Evolutionary conservation across 305 asterid species (phyloP).

Genomic region (Rubia balearica): DNA sequence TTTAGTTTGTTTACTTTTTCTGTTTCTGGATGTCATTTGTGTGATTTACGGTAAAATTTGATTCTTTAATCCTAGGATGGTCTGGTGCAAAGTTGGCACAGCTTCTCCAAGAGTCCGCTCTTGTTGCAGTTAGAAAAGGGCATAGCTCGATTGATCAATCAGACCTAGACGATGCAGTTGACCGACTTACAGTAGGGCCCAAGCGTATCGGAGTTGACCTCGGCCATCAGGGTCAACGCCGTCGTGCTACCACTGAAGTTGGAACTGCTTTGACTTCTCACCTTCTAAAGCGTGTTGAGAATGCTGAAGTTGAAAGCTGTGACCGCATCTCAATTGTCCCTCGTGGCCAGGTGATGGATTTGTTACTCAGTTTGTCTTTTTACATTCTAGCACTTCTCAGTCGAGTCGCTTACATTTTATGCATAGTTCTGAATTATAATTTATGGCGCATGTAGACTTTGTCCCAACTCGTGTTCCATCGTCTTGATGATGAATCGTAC

Average conservation of each 20-base stretch:
- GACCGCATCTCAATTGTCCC: constrained; percentile 91
- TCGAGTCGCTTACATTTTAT: neutral
- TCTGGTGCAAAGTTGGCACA: constrained; percentile 93
- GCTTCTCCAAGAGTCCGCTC: constrained; percentile 97
- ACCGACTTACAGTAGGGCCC: constrained; percentile 90
- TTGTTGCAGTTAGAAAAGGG: constrained; percentile 87
- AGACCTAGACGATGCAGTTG: constrained; percentile 90
- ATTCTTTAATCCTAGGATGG: constrained; percentile 59
- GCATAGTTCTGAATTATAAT: constrained; percentile 6
- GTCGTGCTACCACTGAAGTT: constrained; percentile 77
- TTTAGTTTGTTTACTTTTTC: neutral
- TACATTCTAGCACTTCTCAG: neutral
- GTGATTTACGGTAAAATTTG: constrained; percentile 6
- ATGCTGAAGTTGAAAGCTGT: constrained; percentile 82
- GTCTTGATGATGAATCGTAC: constrained; percentile 81
- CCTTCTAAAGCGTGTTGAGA: constrained; percentile 65
- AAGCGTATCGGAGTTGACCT: constrained; percentile 68
- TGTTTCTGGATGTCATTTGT: neutral
- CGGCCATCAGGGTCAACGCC: constrained; percentile 86
- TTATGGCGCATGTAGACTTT: constrained; percentile 50
- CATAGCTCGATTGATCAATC: constrained; percentile 65
- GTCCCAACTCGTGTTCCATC: constrained; percentile 84
- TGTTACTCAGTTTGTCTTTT: constrained; percentile 2
- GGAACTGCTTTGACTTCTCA: constrained; percentile 88
- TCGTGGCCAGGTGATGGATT: constrained; percentile 71